phyloP scores from a whole-genome alignment of 345 rosid genomes.

The Linum lewisii region DNA sequence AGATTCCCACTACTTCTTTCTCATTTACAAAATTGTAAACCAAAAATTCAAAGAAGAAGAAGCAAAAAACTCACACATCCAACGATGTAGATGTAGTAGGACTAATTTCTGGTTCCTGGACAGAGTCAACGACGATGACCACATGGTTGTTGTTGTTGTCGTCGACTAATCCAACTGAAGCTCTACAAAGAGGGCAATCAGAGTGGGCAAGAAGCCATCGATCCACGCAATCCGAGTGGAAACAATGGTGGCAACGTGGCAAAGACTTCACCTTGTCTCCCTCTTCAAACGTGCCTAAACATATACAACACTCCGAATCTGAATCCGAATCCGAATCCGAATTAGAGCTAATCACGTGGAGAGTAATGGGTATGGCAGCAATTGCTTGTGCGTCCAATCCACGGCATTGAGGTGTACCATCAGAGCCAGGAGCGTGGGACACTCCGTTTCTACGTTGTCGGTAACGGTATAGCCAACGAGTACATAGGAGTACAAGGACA shows the following conservation, averaged over 20 bases:
- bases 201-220: slow-evolving; percentile 53
- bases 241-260: slow-evolving; percentile 51
- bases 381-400: slow-evolving; percentile 24
- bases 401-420: not conserved
- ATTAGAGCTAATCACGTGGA: not conserved
- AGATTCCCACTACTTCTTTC: too few relatives aligned
- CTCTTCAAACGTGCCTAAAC: slow-evolving; percentile 55
- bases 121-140: slow-evolving; percentile 15
- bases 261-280: slow-evolving; percentile 62
- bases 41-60: too few relatives aligned
- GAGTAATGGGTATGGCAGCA: slow-evolving; percentile 16
- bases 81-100: not conserved
- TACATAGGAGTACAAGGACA: slow-evolving; percentile 28
- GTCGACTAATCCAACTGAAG: slow-evolving; percentile 14
- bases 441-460: not conserved
- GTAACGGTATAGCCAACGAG: slow-evolving; percentile 32
- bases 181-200: slow-evolving; percentile 69
- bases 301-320: slow-evolving; percentile 48
- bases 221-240: slow-evolving; percentile 63
- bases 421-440: not conserved
- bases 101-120: too few relatives aligned
- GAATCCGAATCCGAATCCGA: not conserved
- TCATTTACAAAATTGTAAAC: too few relatives aligned
- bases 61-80: too few relatives aligned
- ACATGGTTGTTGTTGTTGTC: too few relatives aligned